Evolutionary conservation across 2,329 filamentous ascomycete species (phyloP), one percentile per base, ranked within the genome.

Genomic region (Xylariaceae sp.): DNA sequence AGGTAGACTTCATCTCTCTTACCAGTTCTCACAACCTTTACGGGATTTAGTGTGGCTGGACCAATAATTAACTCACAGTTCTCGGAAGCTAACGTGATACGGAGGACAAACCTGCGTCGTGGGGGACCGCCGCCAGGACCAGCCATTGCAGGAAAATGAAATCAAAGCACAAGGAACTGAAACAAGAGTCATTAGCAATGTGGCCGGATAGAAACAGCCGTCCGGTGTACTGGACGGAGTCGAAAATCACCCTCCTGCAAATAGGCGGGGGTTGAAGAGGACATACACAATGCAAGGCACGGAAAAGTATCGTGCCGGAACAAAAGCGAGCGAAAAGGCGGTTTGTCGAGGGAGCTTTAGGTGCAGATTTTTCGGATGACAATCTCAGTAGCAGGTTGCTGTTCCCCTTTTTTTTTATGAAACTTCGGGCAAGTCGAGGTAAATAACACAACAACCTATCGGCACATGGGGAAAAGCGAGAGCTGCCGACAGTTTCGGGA

Each of bases 21-120:
- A 80, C 77, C 94, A 99, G 58, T 91, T 96, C 68, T 95, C 92
- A 80, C 94, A 99, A 60, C 94, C 94, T 76, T 96, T 97, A 69
- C 94, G 87, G 67, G 92, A 97, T 79, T 99, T 99, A 71, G 94
- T 99, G 78, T 99, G 94, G 78, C 92, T 96, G 71, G 19, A 42
- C 53, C 64, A 57, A 63, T 53, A 44, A 53, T 68, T 49, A 68
- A 67, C 40, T 54, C 34, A 37, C 39, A 19, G 29, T 40, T 15
- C 21, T 19, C 26, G 50, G 39, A 43, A 18, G 7, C 44, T 47
- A 29, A 15, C n/a, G 22, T 40, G 22, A 57, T 53, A 47, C 52
- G 32, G 42, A 30, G 44, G 54, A 73, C 76, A 62, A 70, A 81
- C 80, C 79, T 85, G 73, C 83, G 79, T 71, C 83, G 81, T 70